Evolutionary conservation across 2,329 filamentous ascomycete species (phyloP), one percentile per base, ranked within the genome.

Genomic region (Aspergillus udagawae): DNA sequence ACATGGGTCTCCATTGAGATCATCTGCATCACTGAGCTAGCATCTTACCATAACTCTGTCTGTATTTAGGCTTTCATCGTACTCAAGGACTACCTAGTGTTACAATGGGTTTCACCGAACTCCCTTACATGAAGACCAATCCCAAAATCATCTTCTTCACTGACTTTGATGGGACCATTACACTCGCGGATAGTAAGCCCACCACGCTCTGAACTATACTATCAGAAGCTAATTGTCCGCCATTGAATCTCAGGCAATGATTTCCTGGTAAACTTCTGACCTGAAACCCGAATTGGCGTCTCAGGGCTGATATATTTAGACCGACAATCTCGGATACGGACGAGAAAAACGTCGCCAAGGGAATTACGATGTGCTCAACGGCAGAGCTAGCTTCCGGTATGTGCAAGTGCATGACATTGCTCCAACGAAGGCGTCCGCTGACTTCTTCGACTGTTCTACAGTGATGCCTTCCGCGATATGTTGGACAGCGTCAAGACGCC

Each of bases 61-160:
- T 12, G 7, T 38, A 38, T 17, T 38, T 9, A 55, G n/a, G 6
- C 23, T 7, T 41, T 21, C 9, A 32, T 52, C 52, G 20, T 29
- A 21, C 41, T 21, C 21, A n/a, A 28, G 35, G 14, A 29, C 44
- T 10, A 41, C 53, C 21, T 48, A 52, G 38, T 3, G 29, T 48
- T 53, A 68, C 51, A 49, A 75, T 75, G 73, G 66, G 65, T 12
- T 68, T 70, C 28, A 65, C 59, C 10, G 57, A 60, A 14, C 71
- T 77, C 41, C 74, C 75, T 23, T 77, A 77, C 27, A 70, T 81
- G 65, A 70, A 74, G 59, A 76, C 72, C 57, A 86, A 89, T 73
- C 92, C 92, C 52, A 89, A 91, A 77, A 90, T 91, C 80, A 92
- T 99, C 80, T 97, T 99, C 84, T 97, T 97, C 81, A 96, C 92